phyloP scores from a whole-genome alignment of 164 flowering plant species.

The Chloranthus sessilifolius region DNA sequence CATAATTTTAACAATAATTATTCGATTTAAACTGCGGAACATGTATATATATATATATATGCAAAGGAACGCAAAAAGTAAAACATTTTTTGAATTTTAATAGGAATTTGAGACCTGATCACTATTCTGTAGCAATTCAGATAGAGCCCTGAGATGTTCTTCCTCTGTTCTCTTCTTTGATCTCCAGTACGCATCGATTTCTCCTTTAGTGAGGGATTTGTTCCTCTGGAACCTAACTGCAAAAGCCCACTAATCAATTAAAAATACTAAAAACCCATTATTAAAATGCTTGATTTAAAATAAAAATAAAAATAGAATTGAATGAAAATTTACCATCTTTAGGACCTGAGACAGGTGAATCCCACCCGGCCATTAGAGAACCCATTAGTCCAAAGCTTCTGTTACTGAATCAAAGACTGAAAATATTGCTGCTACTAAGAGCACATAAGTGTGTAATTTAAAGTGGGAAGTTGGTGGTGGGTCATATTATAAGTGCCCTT shows the following conservation, averaged over 20 bases:
- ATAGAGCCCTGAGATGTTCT: constrained; percentile 45
- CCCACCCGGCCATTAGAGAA: constrained; percentile 85
- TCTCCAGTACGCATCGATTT: constrained; percentile 70
- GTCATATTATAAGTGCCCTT: no score
- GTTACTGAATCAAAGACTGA: not conserved
- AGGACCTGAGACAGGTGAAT: constrained; percentile 44
- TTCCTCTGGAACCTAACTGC: constrained; percentile 53
- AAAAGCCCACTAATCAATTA: not conserved
- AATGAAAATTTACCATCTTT: constrained; percentile 49
- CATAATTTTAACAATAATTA: no score
- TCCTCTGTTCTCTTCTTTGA: constrained; percentile 56
- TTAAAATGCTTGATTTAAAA: not conserved
- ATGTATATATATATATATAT: no score
- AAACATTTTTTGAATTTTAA: not conserved
- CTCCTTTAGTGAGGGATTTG: constrained; percentile 62
- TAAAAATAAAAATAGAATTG: not conserved
- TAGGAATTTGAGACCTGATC: constrained; percentile 12
- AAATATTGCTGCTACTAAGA: not conserved
- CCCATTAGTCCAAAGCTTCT: constrained; percentile 36
- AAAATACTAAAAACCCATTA: not conserved
- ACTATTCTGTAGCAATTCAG: constrained; percentile 12
- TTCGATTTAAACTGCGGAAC: no score
- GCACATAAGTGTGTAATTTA: no score
- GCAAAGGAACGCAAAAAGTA: not conserved
- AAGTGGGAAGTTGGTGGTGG: no score